Base-by-base conservation (phyloP, 768 basidiomycete genomes). In the Phylloporus rhodoxanthus region DNA sequence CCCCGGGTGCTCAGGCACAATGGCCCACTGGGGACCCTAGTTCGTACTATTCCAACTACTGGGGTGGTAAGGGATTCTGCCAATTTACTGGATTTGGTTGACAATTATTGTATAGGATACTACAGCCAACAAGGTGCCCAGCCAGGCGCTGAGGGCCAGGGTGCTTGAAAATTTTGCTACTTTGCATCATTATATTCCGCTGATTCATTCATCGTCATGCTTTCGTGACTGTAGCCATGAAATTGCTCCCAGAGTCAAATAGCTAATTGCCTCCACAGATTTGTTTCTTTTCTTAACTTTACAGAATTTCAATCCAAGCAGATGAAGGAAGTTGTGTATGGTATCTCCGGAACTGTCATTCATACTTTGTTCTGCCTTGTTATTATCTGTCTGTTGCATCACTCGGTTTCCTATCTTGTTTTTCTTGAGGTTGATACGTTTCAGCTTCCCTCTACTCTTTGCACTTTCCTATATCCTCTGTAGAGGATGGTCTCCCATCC, bases 21-120 rank as follows among this genome's bases (percentile, higher is more conserved):
- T 91, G 90, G 87, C 79, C 80, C 23, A 74, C 77, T 21, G 78
- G 81, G 41, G 87, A 89, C 62, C 82, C 85, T 49, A 84, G 72
- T 62, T 77, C 76, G 51, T 88, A 88, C 68, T 88, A 88, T 68
- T 80, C 80, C 48, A 85, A 85, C 64, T 88, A 89, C 65, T 89
- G 87, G 87, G 84, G 86, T 64, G 85, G 87, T 90, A 52, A 60
- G 82, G 45, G 51, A 47, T 8, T 30, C 19, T 45, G 30, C 25
- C 15, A 15, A 10, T 25, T 51, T 43, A 15, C 9, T 25, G 48
- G 34, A 48, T 45, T 52, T 14, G 26, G 45, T 52, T 57, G 47
- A 52, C 61, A 43, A 43, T 59, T 17, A n/a, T 36, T 52, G 54
- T 44, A 2, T 46, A 91, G 89, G 87, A 55, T 91, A 91, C 62